Conservation (phyloP, 352 stramenopile genomes). For the Paralagenidium karlingii region DNA sequence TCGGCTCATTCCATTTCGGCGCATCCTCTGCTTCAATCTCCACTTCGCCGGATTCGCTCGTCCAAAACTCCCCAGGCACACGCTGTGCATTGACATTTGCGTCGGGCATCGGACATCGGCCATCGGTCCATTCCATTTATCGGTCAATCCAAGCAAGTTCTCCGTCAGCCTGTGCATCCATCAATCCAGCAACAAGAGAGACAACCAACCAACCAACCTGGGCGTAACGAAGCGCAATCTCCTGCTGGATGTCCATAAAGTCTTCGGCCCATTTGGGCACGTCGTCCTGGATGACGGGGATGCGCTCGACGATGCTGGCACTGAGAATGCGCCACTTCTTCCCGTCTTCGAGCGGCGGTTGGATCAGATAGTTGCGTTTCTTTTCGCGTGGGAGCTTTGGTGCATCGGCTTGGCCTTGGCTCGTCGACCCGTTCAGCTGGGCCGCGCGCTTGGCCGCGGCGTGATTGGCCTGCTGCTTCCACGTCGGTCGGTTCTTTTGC, state of each 20-base stretch:
- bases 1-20: conserved; percentile 34
- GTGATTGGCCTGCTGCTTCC: conserved; percentile 53
- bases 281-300: conserved; percentile 66
- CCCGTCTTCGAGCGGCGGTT: conserved; percentile 39
- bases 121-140: neutral
- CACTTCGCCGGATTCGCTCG: conserved; percentile 57
- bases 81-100: conserved; percentile 11
- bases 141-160: neutral
- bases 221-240: conserved; percentile 59
- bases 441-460: conserved; percentile 18
- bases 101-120: too few relatives aligned
- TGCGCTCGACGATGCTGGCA: conserved; percentile 54
- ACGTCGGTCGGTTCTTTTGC: conserved; percentile 24
- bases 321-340: conserved; percentile 75
- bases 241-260: conserved; percentile 59
- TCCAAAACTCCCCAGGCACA: conserved; percentile 76
- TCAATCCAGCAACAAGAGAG: too few relatives aligned
- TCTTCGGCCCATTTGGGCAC: conserved; percentile 61
- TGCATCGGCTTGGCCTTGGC: conserved; percentile 16
- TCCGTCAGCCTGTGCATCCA: neutral
- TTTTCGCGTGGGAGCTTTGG: conserved; percentile 34
- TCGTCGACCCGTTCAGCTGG: too few relatives aligned
- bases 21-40: conserved; percentile 71
- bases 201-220: conserved; percentile 14
- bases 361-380: conserved; percentile 40